Percentiles rank a stretch among this genome's conserved stretches.
Evolutionary conservation across 257 asterid species (phyloP).

Genomic region (Nicotiana benthamiana): DNA sequence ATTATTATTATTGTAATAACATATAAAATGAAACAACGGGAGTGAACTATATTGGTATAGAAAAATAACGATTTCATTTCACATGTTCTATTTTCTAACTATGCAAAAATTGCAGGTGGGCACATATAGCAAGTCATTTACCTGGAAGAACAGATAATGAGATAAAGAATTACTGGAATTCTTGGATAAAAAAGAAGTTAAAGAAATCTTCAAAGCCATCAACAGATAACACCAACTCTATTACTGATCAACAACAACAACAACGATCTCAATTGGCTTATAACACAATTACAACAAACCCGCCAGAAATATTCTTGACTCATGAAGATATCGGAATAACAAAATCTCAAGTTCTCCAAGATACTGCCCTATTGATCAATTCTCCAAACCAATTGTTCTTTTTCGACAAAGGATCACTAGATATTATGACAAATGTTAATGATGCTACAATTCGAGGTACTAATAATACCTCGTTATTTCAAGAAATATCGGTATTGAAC

Average conservation of each 20-base stretch:
- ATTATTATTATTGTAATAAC: too few relatives aligned
- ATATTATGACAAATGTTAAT: slow-evolving; percentile 12
- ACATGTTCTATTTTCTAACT: neutral
- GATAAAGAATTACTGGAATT: slow-evolving; percentile 89
- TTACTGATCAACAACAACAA: neutral
- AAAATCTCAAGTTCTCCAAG: slow-evolving; percentile 23
- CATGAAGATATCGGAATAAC: slow-evolving; percentile 38
- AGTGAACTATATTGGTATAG: neutral
- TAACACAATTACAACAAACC: slow-evolving; percentile 27
- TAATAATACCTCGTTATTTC: slow-evolving; percentile 28
- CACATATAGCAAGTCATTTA: slow-evolving; percentile 88
- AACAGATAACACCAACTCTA: slow-evolving; percentile 6
- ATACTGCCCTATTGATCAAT: slow-evolving; percentile 12
- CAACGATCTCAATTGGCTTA: slow-evolving; percentile 22
- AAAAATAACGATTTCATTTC: neutral
- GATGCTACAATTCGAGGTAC: slow-evolving; percentile 5
- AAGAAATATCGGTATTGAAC: slow-evolving; percentile 21
- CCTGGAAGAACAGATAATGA: slow-evolving; percentile 95
- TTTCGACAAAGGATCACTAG: slow-evolving; percentile 33
- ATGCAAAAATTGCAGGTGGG: slow-evolving; percentile 55
- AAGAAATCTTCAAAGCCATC: slow-evolving; percentile 38
- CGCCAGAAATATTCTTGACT: slow-evolving; percentile 23
- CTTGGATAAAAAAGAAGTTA: slow-evolving; percentile 87
- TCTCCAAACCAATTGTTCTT: slow-evolving; percentile 46
- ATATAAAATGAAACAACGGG: too few relatives aligned